Evolutionary conservation across 2,329 filamentous ascomycete genomes (phyloP), one percentile per base, ranked within the genome.

Genomic region (Graphilbum fragrans): DNA sequence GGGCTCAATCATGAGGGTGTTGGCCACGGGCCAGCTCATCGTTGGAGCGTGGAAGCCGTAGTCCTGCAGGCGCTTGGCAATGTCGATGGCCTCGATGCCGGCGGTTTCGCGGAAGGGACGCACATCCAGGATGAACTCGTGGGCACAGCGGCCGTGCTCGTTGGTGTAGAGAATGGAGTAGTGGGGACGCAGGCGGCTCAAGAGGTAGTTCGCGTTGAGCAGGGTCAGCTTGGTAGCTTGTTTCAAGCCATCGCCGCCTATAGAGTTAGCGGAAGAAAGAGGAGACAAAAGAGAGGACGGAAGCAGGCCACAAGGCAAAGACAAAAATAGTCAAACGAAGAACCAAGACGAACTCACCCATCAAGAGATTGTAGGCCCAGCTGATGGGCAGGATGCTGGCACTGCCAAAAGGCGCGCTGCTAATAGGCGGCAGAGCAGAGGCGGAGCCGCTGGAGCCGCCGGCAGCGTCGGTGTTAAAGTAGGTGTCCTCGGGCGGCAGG

Each of bases 1-100:
- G 2, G 90, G 90, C 67, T 96, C 90, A 50, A 96, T 94, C 90
- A 96, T 96, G 35, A 96, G 76, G 1, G 90, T 95, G 64, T 93
- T 93, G 40, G 86, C 75, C 2, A 96, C 87, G 2, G 90, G 90
- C 85, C 86, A 95, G 58, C 80, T 87, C 90, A 96, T 95, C 41
- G 90, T 96, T 0, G 90, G 90, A 1, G 88, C 85, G 62, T 96
- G 90, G 75, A 96, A 96, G 34, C 90, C 90, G 58, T 94, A 96
- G 58, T 96, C 90, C 63, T 95, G 88, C 18, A 96, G 77, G 48
- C 90, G 85, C 72, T 96, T 96, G 55, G 90, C 90, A 49, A 96
- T 83, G 56, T 96, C 90, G 52, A 94, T 92, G 23, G 83, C 90
- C 64, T 95, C 88, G 52, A 96, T 67, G 21, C 86, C 86, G 7